Percentiles rank a stretch among this genome's conserved stretches.
Conservation (phyloP, 1,139 yeast species). For the Yamadazyma epiphylla region DNA sequence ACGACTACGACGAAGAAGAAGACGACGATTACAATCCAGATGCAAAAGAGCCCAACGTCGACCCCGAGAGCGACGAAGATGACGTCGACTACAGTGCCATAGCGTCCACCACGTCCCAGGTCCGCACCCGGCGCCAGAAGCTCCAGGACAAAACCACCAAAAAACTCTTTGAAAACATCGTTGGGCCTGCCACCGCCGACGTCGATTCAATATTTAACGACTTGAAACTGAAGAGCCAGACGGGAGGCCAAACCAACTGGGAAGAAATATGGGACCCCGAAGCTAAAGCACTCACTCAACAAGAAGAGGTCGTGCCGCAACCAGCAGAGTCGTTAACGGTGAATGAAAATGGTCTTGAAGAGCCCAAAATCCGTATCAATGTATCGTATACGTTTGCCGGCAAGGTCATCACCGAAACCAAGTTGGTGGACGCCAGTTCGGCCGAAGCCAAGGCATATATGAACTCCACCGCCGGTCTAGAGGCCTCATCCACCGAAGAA, state of each 20-base stretch:
- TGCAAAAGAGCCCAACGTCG: constrained; percentile 19
- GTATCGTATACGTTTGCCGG: constrained; percentile 91
- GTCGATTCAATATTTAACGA: constrained; percentile 31
- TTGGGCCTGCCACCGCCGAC: constrained; percentile 23
- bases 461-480: constrained; percentile 37
- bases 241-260: constrained; percentile 7
- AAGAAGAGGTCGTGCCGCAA: constrained; percentile 24
- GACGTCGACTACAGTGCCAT: constrained; percentile 33
- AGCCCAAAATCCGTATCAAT: constrained; percentile 59
- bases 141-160: constrained; percentile 14
- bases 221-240: constrained; percentile 16
- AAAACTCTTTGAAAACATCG: constrained; percentile 18
- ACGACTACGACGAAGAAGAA: constrained; percentile 54
- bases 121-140: constrained; percentile 37
- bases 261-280: not conserved
- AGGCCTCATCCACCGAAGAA: constrained; percentile 8
- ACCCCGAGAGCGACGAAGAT: constrained; percentile 20
- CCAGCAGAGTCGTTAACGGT: constrained; percentile 18
- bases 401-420: constrained; percentile 69
- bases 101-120: constrained; percentile 29
- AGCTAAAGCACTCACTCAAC: constrained; percentile 18
- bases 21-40: constrained; percentile 63
- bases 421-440: constrained; percentile 68
- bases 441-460: constrained; percentile 86
- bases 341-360: constrained; percentile 12